A percentile compares a stretch with the other conserved stretches of the same genome.
Evolutionary conservation across 2,329 filamentous ascomycete species (phyloP).

Genomic region (Xylariales sp.): DNA sequence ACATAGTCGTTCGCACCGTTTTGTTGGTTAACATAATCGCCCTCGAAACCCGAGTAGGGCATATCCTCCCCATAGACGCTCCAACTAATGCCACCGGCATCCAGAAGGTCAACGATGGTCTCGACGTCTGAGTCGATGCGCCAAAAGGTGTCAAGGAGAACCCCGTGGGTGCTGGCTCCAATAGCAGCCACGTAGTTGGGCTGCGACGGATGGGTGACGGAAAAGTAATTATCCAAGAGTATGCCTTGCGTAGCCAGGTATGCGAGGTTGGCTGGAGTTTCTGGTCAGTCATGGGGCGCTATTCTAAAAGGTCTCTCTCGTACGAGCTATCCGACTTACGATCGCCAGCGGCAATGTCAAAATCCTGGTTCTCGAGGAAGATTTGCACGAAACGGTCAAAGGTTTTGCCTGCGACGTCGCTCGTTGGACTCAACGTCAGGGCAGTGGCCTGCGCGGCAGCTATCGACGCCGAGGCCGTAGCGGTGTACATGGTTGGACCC

Average conservation of each 20-base stretch:
- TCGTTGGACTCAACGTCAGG: conserved; percentile 36
- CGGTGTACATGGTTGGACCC: conserved; percentile 17
- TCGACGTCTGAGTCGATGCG: conserved; percentile 36
- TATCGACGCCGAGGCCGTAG: conserved; percentile 7
- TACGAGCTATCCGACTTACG: no score
- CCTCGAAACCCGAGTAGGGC: conserved; percentile 43
- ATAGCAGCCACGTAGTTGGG: conserved; percentile 59
- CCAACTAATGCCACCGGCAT: conserved; percentile 42
- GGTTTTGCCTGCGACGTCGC: conserved; percentile 45
- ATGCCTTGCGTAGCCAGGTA: conserved; percentile 51
- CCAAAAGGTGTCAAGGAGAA: conserved; percentile 48
- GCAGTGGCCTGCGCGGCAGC: conserved; percentile 32
- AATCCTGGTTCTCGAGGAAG: conserved; percentile 59
- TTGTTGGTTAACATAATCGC: conserved; percentile 47
- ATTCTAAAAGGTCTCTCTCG: no score
- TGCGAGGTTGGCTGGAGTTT: conserved; percentile 30
- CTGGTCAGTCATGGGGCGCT: neutral
- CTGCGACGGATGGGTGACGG: conserved; percentile 53
- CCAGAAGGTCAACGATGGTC: conserved; percentile 45
- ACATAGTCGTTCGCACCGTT: conserved; percentile 58
- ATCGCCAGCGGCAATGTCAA: conserved; percentile 44
- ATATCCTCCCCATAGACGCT: conserved; percentile 51
- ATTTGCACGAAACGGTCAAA: conserved; percentile 59
- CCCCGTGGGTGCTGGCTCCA: conserved; percentile 52
- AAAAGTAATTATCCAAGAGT: conserved; percentile 47